Evolutionary conservation across 495 filamentous ascomycete species (phyloP), one percentile per base, ranked within the genome.

Genomic region (Lophium mytilinum): DNA sequence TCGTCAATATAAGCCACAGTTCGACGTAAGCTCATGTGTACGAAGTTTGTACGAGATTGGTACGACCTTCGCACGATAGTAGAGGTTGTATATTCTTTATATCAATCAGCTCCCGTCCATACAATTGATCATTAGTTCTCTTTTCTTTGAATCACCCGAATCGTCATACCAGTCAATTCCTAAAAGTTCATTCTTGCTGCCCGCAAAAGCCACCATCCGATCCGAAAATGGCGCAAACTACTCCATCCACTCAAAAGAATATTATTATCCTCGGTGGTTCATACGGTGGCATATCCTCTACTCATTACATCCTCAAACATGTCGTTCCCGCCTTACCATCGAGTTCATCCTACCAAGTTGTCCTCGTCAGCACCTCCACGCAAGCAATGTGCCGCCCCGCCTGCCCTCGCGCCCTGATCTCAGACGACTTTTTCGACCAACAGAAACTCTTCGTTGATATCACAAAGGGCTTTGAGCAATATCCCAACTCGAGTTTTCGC

Each of bases 231-330:
- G 43, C 43, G 3, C 43, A 47, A 21, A 47, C 43, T 19, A 15
- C 43, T 19, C 18, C 43, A 21, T 11, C 43, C 15, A 5, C 36
- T 19, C 37, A 33, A 45, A 42, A 54, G 37, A 66, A 66, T 30
- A 69, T 88, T 46, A 73, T 87, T 17, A 72, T 89, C 39, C 75
- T 88, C 10, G 86, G 85, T 34, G 85, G 76, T 52, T 80, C 78
- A 41, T 75, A 68, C 63, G 75, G 75, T 11, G 85, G 84, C 40
- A 56, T 85, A 0, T 68, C 69, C 10, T 66, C 81, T 43, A 79
- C 84, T 4, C 83, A 87, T 67, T 74, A 79, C 53, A 66, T 85
- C 50, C 71, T 85, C 18, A 75, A 77, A 50, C 71, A 78, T 61
- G 73, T 70, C 8, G 52, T 74, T 18, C 57, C 71, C 24, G 64